Base-by-base conservation (phyloP, 371 early-diverging fungal genomes). In the Actinomucor elegans region DNA sequence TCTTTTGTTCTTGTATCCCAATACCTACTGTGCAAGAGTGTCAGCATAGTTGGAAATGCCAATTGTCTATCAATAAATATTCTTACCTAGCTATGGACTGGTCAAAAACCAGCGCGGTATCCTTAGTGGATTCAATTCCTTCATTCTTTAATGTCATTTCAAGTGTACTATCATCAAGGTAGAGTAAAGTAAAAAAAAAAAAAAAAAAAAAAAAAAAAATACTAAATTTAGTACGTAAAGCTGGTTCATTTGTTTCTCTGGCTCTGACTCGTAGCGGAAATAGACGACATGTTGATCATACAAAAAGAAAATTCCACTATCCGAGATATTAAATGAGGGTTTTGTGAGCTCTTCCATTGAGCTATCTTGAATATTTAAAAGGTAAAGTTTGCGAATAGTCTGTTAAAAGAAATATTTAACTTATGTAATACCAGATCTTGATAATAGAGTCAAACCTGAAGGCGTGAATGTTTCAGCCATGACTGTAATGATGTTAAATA, bases 151-250 rank as follows among this genome's bases (percentile, higher is more conserved):
- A 65, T 40, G 79, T 66, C 33, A 67, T 70, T 10, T 76, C 67
- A 18, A 83, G 54, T 3, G 73, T 55, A 10, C 69, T 75, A 7
- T 68, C 75, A 3, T 62, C 59, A 6, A 55, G 48, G 34, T 81
- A 82, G 11, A 85, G 82, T 47, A 66, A 52, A 10, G 85, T 80
- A 6, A 79, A 75, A 52, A 85, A 85, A 9, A 71, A 76, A n/a
- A 85, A 64, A 15, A 79, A 44, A 26, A 58, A 63, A 14, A 71
- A 56, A 14, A 69, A 54, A 21, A 46, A 42, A 55, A 79, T 75
- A 52, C 66, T 5, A 80, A 38, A 34, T 70, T 40, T 38, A 74
- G 55, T 17, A 79, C 81, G 52, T 69, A 68, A 14, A 84, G 45
- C 48, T 81, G 82, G 36, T 58, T 61, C 0, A 77, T 59, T 14